Conservation (phyloP, 1,284 basidiomycete genomes). For the Ceratobasidium sp. region DNA sequence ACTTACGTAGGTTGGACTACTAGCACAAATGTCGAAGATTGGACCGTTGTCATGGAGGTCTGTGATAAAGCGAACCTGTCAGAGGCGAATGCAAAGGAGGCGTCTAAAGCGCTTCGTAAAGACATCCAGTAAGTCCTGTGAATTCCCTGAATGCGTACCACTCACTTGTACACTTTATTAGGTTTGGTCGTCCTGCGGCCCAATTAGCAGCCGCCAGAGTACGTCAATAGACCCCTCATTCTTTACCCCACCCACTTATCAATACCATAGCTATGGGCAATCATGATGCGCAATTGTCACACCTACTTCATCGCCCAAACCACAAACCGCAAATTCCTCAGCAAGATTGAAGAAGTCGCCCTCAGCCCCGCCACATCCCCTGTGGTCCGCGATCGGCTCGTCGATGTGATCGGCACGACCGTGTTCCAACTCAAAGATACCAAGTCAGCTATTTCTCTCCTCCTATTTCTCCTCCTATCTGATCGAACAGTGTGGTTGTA, state of each 20-base stretch:
- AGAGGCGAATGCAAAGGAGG: slow-evolving; percentile 79
- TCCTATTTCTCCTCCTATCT: background rate
- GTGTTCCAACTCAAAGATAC: slow-evolving; percentile 62
- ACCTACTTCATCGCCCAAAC: slow-evolving; percentile 74
- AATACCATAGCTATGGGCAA: slow-evolving; percentile 77
- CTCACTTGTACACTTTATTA: slow-evolving; percentile 16
- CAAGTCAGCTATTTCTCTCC: slow-evolving; percentile 15
- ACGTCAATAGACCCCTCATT: slow-evolving; percentile 4
- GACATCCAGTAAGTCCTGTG: slow-evolving; percentile 76
- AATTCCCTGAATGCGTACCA: slow-evolving; percentile 2
- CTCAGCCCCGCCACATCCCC: slow-evolving; percentile 71
- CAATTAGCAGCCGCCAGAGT: slow-evolving; percentile 53
- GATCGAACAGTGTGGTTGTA: background rate
- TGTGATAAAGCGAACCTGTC: slow-evolving; percentile 78
- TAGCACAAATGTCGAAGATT: slow-evolving; percentile 81
- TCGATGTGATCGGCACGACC: slow-evolving; percentile 79
- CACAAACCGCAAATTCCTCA: slow-evolving; percentile 79
- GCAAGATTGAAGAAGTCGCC: slow-evolving; percentile 77
- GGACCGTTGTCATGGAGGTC: slow-evolving; percentile 80
- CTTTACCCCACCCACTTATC: slow-evolving; percentile 13
- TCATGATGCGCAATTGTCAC: slow-evolving; percentile 81
- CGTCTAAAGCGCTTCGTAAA: slow-evolving; percentile 75
- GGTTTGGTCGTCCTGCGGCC: slow-evolving; percentile 52
- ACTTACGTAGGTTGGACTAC: slow-evolving; percentile 72
- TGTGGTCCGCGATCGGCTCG: slow-evolving; percentile 76